Evolutionary conservation across 805 yeast genomes (phyloP), one percentile per base, ranked within the genome.

Genomic region (Kodamaea hsintzibuensis): DNA sequence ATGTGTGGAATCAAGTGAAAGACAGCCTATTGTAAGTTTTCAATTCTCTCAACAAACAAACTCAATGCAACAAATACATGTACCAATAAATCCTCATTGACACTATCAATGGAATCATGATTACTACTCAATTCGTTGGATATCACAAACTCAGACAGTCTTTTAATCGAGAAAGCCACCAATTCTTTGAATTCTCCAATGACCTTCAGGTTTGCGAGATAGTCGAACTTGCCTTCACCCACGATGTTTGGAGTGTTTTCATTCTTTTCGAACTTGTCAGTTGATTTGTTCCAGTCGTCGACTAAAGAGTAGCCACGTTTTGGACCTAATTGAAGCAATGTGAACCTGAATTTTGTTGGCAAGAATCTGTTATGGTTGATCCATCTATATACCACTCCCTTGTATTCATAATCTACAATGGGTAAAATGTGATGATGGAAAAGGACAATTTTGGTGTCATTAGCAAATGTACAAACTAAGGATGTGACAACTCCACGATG

Each of bases 271-370:
- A 43, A 39, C 33, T 46, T 53, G 19, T 49, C 42, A 25, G 45
- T 33, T 7, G 37, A n/a, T 14, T 19, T 53, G 47, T 53, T 50
- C 56, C 56, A 53, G 35, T 46, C 50, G 13, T 53, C 53, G 13
- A 45, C 50, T 12, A 53, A 22, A 6, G 56, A 49, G 18, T 18
- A 42, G 6, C 51, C 51, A 22, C 53, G 42, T 4, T 33, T 17
- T n/a, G 33, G 3, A 10, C 27, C 43, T 38, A 50, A 44, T n/a
- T 35, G 42, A 19, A 30, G 35, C 9, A 42, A 22, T 4, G 48
- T 42, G 44, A 43, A 50, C 13, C 38, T 37, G 37, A 18, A 39
- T 27, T 39, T 48, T 25, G 42, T 39, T n/a, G 33, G 38, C 19
- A 39, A 40, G 44, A 17, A 19, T 19, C 44, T 37, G 17, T 16